A percentile compares a stretch with the other conserved stretches of the same genome.
phyloP scores from a whole-genome alignment of 306 rosid genomes.

The Hippophae tibetana region DNA sequence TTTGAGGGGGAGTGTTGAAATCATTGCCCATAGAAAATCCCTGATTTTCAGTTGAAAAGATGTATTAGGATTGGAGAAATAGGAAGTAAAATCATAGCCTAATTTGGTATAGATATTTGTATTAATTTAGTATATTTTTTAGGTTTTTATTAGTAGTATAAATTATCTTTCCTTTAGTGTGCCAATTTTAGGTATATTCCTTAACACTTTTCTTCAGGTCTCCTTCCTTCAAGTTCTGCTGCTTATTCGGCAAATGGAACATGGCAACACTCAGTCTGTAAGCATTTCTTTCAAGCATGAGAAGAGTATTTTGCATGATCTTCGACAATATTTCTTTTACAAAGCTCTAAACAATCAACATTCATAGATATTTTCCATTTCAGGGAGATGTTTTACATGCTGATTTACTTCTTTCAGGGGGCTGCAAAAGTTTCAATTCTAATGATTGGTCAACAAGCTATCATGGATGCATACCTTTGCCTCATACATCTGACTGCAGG shows the following conservation, averaged over 20 bases:
- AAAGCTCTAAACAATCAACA: not conserved
- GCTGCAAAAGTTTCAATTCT: constrained; percentile 94
- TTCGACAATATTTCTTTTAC: not conserved
- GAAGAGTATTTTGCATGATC: not conserved
- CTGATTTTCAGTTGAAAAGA: no score
- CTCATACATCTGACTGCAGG: constrained; percentile 95
- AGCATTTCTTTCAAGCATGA: constrained; percentile 21
- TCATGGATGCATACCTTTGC: constrained; percentile 98
- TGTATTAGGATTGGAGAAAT: no score
- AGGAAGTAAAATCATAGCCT: no score
- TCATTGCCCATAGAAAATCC: no score
- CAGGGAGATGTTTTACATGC: constrained; percentile 3
- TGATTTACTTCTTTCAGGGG: constrained; percentile 50
- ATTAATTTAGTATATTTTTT: no score
- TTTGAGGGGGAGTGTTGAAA: no score
- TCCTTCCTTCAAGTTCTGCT: constrained; percentile 98
- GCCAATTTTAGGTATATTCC: constrained; percentile 29
- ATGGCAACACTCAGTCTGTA: constrained; percentile 96
- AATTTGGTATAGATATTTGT: no score
- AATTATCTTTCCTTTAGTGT: not conserved
- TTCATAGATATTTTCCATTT: not conserved
- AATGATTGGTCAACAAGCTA: constrained; percentile 96
- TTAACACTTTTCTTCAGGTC: constrained; percentile 51
- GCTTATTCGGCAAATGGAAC: constrained; percentile 97
- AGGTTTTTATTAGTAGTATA: no score